phyloP scores from a whole-genome alignment of 768 basidiomycete species.

The Panellus pusillus region DNA sequence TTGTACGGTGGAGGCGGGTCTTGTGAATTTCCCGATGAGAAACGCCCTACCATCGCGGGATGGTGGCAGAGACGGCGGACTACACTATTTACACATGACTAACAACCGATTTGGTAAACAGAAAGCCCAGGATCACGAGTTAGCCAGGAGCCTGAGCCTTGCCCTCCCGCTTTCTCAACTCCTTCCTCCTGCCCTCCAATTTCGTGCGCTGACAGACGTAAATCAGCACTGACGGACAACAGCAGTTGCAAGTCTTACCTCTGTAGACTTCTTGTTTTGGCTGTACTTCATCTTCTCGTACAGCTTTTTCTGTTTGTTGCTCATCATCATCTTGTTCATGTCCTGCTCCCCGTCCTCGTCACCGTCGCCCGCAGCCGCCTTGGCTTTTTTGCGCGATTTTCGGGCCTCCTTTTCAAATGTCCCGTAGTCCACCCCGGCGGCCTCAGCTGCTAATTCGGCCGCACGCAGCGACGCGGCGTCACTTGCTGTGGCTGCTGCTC shows the following conservation, averaged over 20 bases:
- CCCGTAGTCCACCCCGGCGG: constrained; percentile 76
- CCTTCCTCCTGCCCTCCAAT: constrained; percentile 58
- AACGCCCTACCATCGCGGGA: constrained; percentile 29
- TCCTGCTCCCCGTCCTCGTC: constrained; percentile 62
- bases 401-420: constrained; percentile 76
- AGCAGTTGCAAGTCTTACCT: constrained; percentile 53
- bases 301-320: constrained; percentile 89
- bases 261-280: constrained; percentile 69
- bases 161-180: constrained; percentile 46
- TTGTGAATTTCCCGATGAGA: constrained; percentile 23
- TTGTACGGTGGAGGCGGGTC: constrained; percentile 37
- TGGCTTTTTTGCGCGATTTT: constrained; percentile 49
- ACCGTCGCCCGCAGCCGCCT: constrained; percentile 30
- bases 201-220: constrained; percentile 49
- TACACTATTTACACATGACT: background rate
- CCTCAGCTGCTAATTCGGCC: constrained; percentile 92
- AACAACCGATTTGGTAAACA: background rate
- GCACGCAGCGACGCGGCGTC: constrained; percentile 75
- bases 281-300: constrained; percentile 93
- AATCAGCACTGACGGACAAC: background rate
- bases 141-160: constrained; percentile 30
- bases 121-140: constrained; percentile 4
- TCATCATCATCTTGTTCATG: constrained; percentile 98
- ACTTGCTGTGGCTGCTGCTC: constrained; percentile 35
- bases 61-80: background rate